Evolutionary conservation across 805 yeast genomes (phyloP), one percentile per base, ranked within the genome.

Genomic region (Hanseniaspora hatyaiensis): DNA sequence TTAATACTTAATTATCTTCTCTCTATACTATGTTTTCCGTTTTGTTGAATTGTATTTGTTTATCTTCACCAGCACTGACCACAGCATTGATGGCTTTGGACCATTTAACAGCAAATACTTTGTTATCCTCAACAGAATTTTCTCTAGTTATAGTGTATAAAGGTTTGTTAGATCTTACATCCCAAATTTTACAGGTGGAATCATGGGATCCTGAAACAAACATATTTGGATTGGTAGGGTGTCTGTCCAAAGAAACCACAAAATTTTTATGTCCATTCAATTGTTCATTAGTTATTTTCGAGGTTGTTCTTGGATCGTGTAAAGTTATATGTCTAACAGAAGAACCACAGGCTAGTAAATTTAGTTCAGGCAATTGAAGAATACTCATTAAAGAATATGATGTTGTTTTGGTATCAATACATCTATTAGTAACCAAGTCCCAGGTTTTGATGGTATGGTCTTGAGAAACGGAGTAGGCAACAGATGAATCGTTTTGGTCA

Each of bases 171-270:
- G 96, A 82, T 59, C 98, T 78, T 8, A 89, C 74, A 63, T 89
- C 98, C 98, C 98, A 92, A 18, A 92, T 82, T 58, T 87, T 80
- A 37, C 82, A 89, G 0, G 95, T 84, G 22, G 97, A 96, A 64
- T 92, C 98, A 61, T 88, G 96, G n/a, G 96, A 85, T 11, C 82
- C 95, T 4, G 95, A 84, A 18, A 84, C 77, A 56, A 92, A 73
- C 79, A 85, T 77, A 65, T 83, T 80, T 42, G 80, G 84, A 59
- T 79, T 83, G 47, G 74, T 75, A 6, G 96, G 94, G 50, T 80
- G 73, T 4, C 82, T 74, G 24, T 80, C 75, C 54, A 92, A 68
- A 1, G 80, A 73, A 9, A 81, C 89, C 32, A 92, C 97, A 60
- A 92, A 88, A 65, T 88, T 89, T 37, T 81, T 75, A 63, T 92